Evolutionary conservation across 1,284 basidiomycete species (phyloP), one percentile per base, ranked within the genome.

Genomic region (Pascua guehoae): DNA sequence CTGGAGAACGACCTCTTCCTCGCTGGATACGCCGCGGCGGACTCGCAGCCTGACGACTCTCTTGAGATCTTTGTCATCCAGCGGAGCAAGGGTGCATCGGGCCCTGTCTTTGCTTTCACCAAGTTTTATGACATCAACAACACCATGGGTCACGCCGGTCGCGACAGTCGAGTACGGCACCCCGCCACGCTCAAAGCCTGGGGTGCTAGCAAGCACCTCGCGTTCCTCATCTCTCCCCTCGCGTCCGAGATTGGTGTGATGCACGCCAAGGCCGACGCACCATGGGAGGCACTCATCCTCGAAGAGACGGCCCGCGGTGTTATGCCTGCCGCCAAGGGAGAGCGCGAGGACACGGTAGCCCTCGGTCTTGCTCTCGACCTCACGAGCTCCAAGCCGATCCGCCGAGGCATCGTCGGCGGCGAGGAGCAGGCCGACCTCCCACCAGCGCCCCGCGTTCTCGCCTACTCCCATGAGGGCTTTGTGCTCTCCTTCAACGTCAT

Each of bases 1-100:
- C 70, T 83, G 18, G 82, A 83, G 67, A 83, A 82, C 63, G 77
- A 82, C 63, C 72, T 81, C 47, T 82, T 82, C 58, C 59, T 82
- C 48, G 79, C 75, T 7, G 78, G 78, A 4, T 83, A 82, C 67
- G 77, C 76, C 17, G 63, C 69, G 1, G 66, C 66, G 0, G 62
- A 57, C 11, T 67, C 67, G 14, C 68, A 73, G 16, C 70, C 71
- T 0, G 65, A 71, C 37, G 79, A 81, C 68, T 55, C 71, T 38
- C 61, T 75, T 57, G 68, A 72, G 37, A 56, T 76, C 12, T 77
- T 69, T 54, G 65, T 73, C 36, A 68, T 78, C 36, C 71, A 70
- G 41, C 75, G 77, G 10, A 60, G 56, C n/a, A 74, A 72, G 55
- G 56, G 61, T 2, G 58, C 71, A 56, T 52, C 43, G 8, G 24